Base-by-base conservation (phyloP, 352 stramenopile species). In the Pythium rishiriense region DNA sequence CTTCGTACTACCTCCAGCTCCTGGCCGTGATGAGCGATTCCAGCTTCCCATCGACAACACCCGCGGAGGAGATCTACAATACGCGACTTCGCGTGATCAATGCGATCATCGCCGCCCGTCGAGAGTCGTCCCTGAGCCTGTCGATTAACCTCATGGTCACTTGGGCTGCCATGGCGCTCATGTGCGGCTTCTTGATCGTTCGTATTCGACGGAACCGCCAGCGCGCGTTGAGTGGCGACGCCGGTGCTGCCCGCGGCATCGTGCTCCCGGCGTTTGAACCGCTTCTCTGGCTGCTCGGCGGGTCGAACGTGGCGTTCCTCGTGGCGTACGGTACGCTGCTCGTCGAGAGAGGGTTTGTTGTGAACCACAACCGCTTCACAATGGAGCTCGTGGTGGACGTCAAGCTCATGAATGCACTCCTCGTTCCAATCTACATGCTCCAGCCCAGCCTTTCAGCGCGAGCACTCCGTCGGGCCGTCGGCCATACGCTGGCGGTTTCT, bases 241-340 rank as follows among this genome's bases (percentile, higher is more conserved):
- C 62, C 0, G 66, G 60, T 0, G 81, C 81, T 4, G 62, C 79
- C 1, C 68, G 76, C 37, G 89, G 89, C 55, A 58, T 90, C 31
- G 64, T 90, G 21, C 53, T 90, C 24, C 82, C 82, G 6, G 78
- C 80, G 10, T 91, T 88, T 56, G 82, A 87, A 62, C 82, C 82
- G 1, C 58, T 91, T 22, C 60, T 91, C 12, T 85, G 76, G 78
- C 35, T 48, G 10, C 35, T 58, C 8, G 22, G 51, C 12, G 51
- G 33, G n/a, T 24, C 24, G 22, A 60, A 88, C 14, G 65, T 91
- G 3, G 58, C 54, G 0, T 57, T 17, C 14, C 58, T 67, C 2
- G 73, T 79, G 2, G 73, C 66, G 6, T 88, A 84, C 70, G 62
- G 69, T 7, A 14, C 58, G 1, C 70, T 70, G 48, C 69, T 79